phyloP scores from a whole-genome alignment of 768 basidiomycete genomes.

The Pilatotrama ljubarskyi region DNA sequence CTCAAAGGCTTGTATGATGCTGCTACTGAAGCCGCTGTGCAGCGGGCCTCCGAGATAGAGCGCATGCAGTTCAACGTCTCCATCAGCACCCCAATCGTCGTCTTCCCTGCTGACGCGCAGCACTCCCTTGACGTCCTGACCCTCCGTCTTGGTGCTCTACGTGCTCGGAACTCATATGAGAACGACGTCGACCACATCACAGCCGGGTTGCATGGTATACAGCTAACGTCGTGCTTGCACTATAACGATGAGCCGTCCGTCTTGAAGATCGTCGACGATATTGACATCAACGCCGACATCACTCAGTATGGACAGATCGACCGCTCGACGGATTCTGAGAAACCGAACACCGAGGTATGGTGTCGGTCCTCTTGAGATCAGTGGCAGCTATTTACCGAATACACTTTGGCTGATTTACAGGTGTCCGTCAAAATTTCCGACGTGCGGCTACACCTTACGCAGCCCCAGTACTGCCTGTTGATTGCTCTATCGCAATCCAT shows the following conservation, averaged over 20 bases:
- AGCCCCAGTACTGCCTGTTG: slow-evolving; percentile 76
- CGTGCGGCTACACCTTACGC: slow-evolving; percentile 80
- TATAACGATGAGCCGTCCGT: slow-evolving; percentile 47
- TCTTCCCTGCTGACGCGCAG: slow-evolving; percentile 74
- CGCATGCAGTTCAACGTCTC: slow-evolving; percentile 91
- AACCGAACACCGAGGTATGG: slow-evolving; percentile 75
- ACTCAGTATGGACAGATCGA: slow-evolving; percentile 61
- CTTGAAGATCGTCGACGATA: slow-evolving; percentile 92
- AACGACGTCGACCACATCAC: slow-evolving; percentile 55
- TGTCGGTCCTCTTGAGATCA: slow-evolving; percentile 4
- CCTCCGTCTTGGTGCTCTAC: slow-evolving; percentile 86
- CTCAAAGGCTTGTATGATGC: slow-evolving; percentile 95
- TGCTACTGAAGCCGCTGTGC: slow-evolving; percentile 89
- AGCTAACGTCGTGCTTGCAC: slow-evolving; percentile 68
- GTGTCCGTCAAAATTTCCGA: slow-evolving; percentile 76
- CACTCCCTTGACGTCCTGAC: slow-evolving; percentile 67
- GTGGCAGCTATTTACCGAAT: not conserved
- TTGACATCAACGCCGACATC: slow-evolving; percentile 69
- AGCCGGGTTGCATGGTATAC: slow-evolving; percentile 82
- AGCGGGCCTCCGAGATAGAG: slow-evolving; percentile 90
- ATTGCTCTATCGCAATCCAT: slow-evolving; percentile 68
- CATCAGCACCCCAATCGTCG: slow-evolving; percentile 87
- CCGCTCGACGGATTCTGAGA: slow-evolving; percentile 47
- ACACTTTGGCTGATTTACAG: slow-evolving; percentile 40
- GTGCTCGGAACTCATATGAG: slow-evolving; percentile 74